Conservation (phyloP, 2,329 filamentous ascomycete genomes). For the Cordyceps cateniannulata region DNA sequence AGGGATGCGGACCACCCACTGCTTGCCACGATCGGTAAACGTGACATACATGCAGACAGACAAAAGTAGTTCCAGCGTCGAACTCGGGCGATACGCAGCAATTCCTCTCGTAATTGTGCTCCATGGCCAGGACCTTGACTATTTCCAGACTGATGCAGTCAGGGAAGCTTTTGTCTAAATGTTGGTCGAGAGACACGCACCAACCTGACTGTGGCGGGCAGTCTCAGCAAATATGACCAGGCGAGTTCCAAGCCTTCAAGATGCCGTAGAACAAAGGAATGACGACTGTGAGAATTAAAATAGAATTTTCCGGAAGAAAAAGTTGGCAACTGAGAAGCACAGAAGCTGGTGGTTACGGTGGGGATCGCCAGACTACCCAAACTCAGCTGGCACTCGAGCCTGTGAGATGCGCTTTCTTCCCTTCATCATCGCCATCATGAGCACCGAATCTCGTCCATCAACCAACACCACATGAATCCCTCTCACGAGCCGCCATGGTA, state of each 20-base stretch:
- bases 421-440: neutral
- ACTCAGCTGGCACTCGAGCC: neutral
- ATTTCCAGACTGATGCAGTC: neutral
- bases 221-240: too few relatives aligned
- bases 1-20: neutral
- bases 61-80: neutral
- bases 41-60: neutral
- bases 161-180: too few relatives aligned
- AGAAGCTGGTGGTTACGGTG: neutral
- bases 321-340: too few relatives aligned
- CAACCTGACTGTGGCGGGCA: too few relatives aligned
- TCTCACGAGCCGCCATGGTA: conserved; percentile 30
- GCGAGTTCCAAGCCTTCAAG: too few relatives aligned
- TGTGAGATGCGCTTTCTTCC: neutral
- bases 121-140: neutral
- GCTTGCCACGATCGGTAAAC: neutral
- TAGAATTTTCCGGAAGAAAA: too few relatives aligned
- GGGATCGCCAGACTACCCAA: neutral
- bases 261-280: too few relatives aligned
- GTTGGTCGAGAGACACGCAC: too few relatives aligned
- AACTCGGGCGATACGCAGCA: neutral
- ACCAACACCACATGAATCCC: neutral
- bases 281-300: neutral
- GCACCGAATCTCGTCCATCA: neutral
- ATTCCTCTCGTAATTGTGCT: neutral